Percentiles rank a stretch among this genome's conserved stretches.
These are phyloP conservation scores for Fusarium udum DNA, from an alignment of 2,329 filamentous ascomycete species.

Conservation along the genomic window DNA sequence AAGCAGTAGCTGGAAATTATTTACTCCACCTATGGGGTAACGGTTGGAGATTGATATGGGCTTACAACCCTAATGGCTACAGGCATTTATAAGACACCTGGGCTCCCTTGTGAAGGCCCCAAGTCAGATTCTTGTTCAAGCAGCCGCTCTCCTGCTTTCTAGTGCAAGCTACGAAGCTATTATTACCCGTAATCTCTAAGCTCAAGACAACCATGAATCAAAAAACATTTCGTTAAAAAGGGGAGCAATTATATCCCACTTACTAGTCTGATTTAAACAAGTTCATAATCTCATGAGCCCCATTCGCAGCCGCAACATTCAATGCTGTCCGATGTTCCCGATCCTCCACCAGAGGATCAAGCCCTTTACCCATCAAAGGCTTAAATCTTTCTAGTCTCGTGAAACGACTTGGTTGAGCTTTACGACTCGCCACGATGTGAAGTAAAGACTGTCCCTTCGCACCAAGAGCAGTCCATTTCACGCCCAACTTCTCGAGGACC, in stretches of 20 bases:
- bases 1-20: background rate
- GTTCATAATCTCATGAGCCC: background rate
- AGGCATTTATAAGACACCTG: too few relatives aligned
- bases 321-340: background rate
- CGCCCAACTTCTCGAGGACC: background rate
- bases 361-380: background rate
- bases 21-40: background rate
- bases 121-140: background rate
- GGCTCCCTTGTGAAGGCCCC: background rate
- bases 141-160: background rate
- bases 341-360: background rate
- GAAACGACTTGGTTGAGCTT: background rate
- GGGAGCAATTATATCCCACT: too few relatives aligned
- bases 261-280: background rate
- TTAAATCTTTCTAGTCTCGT: background rate
- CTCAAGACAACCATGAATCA: background rate
- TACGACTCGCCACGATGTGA: background rate
- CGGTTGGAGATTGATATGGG: background rate
- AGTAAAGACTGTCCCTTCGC: background rate
- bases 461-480: background rate
- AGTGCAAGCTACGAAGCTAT: background rate
- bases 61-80: background rate
- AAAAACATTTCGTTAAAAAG: background rate
- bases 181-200: background rate
- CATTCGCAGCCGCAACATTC: background rate